Percentiles rank a stretch among this genome's conserved stretches.
Conservation (phyloP, 106 monocot species). For the Dactylorhiza incarnata region DNA sequence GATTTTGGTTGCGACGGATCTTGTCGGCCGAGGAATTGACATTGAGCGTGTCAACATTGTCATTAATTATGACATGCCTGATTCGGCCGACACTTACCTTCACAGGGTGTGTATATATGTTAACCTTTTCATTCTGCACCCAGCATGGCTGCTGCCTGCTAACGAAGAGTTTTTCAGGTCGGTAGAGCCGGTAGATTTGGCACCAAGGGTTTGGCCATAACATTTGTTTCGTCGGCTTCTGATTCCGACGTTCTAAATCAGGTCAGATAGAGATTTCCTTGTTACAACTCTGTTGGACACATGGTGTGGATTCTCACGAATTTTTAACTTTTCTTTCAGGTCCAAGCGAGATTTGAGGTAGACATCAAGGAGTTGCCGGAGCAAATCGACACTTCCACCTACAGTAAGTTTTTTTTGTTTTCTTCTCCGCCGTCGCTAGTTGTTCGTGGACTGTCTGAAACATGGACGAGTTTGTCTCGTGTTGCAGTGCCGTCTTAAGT, state of each 20-base stretch:
- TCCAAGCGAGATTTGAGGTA: conserved; percentile 99
- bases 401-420: conserved; percentile 56
- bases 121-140: too few relatives aligned
- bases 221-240: conserved; percentile 92
- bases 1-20: conserved; percentile 90
- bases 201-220: conserved; percentile 95
- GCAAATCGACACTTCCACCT: conserved; percentile 95
- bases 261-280: conserved; percentile 22
- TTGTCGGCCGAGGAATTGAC: conserved; percentile 97
- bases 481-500: too few relatives aligned
- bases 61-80: conserved; percentile 99
- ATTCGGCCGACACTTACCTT: conserved; percentile 95
- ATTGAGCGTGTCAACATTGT: conserved; percentile 99
- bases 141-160: not conserved
- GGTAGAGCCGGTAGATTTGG: conserved; percentile 92
- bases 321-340: conserved; percentile 30
- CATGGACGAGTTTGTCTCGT: too few relatives aligned
- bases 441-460: too few relatives aligned
- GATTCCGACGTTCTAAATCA: conserved; percentile 95
- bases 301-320: not conserved
- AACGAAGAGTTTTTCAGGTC: conserved; percentile 27
- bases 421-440: too few relatives aligned
- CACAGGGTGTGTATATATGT: conserved; percentile 57
- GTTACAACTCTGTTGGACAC: too few relatives aligned
- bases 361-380: conserved; percentile 97